Base-by-base conservation (phyloP, 139 green algal genomes). In the Nannochloris sp. region DNA sequence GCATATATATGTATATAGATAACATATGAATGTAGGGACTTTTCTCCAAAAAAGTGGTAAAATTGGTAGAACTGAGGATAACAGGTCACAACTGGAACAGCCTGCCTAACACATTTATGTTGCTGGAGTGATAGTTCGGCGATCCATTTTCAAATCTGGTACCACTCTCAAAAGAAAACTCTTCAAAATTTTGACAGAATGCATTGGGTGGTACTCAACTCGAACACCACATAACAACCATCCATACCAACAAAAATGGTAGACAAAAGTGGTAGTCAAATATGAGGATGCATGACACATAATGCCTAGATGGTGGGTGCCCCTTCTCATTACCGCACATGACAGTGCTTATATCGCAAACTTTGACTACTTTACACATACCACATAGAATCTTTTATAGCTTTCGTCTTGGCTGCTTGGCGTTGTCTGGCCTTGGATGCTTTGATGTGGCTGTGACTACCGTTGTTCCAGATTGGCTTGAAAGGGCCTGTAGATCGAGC, bases 211-310 rank as follows among this genome's bases (percentile, higher is more conserved):
- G 46, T 25, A 53, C 46, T 53, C 46, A 25, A 53, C 46, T 53
- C 46, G 46, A 53, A 53, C 46, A 53, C 8, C 46, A 53, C 1
- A 53, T 53, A 53, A 53, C 14, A 53, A 53, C 14, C 46, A 53
- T 53, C 46, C 0, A 53, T 53, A 53, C 46, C 46, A 53, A 53
- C 46, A 53, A 53, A 51, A 53, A 53, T 26, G 46, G 46, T 53
- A 53, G 46, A 25, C 46, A 53, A 53, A 53, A 53, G 12, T 53
- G 46, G 46, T 53, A 53, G 46, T 53, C 46, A 53, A 53, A 26
- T 53, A 6, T 53, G 46, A 53, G 46, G 46, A 53, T 53, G 46
- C 46, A 53, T 53, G 46, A 53, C 46, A 53, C 46, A 53, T 53
- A 53, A 53, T 53, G 46, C 46, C 46, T 53, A 26, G 46, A 11